Conservation (phyloP, 768 basidiomycete species). For the Amanita jacksonii region DNA sequence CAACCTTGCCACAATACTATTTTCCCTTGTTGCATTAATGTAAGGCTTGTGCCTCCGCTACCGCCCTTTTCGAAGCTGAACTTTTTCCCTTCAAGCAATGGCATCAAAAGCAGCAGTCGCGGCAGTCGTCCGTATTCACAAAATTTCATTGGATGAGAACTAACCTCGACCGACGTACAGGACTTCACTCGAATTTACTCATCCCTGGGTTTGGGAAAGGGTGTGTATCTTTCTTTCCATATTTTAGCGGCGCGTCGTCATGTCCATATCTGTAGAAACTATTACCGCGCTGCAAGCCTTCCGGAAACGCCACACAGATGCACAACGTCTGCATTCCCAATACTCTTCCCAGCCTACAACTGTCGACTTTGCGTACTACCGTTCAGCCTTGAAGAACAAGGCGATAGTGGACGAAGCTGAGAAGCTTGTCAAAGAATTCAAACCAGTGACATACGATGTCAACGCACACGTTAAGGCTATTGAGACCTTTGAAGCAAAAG, state of each 20-base stretch:
- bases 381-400: slow-evolving; percentile 85
- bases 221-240: slow-evolving; percentile 28
- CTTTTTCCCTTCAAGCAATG: slow-evolving; percentile 30
- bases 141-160: slow-evolving; percentile 15
- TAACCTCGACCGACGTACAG: slow-evolving; percentile 27
- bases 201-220: slow-evolving; percentile 79
- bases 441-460: slow-evolving; percentile 92
- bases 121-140: slow-evolving; percentile 42
- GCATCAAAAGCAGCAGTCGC: slow-evolving; percentile 64
- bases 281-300: slow-evolving; percentile 86
- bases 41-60: neutral
- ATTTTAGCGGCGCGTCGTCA: neutral
- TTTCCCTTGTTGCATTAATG: neutral
- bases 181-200: slow-evolving; percentile 80
- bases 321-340: slow-evolving; percentile 60
- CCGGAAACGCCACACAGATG: slow-evolving; percentile 91
- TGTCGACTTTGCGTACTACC: slow-evolving; percentile 89
- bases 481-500: slow-evolving; percentile 93
- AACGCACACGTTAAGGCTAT: slow-evolving; percentile 86
- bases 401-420: slow-evolving; percentile 88
- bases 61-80: too few relatives aligned
- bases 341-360: slow-evolving; percentile 66
- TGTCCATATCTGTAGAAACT: slow-evolving; percentile 50
- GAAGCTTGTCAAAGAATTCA: slow-evolving; percentile 81
- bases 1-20: neutral